Percentiles rank a stretch among this genome's conserved stretches.
Evolutionary conservation across 306 rosid genomes (phyloP).

Genomic region (Dalbergia cochinchinensis): DNA sequence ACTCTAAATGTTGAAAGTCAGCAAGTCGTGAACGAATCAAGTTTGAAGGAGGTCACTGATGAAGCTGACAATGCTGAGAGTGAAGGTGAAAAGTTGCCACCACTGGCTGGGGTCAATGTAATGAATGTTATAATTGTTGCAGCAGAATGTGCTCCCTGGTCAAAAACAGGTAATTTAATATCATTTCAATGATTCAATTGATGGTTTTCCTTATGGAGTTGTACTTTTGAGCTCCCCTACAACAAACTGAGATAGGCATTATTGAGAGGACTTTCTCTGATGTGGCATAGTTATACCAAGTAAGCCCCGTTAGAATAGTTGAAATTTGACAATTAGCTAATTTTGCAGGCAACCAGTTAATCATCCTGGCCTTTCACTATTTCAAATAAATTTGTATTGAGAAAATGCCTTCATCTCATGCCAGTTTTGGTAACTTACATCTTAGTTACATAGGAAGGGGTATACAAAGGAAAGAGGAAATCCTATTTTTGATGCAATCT

Average conservation of each 20-base stretch:
- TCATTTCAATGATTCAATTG: conserved; percentile 10
- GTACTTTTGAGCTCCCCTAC: conserved; percentile 2
- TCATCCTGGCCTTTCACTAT: not conserved
- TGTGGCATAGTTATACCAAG: not conserved
- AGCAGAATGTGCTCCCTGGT: conserved; percentile 94
- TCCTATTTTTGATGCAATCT: not conserved
- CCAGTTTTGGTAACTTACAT: conserved; percentile 20
- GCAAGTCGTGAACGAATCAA: conserved; percentile 42
- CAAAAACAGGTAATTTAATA: conserved; percentile 77
- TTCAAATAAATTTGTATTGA: not conserved
- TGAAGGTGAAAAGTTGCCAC: conserved; percentile 62
- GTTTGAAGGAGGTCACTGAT: conserved; percentile 38
- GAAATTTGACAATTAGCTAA: not conserved
- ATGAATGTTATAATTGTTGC: conserved; percentile 90
- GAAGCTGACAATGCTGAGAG: conserved; percentile 40
- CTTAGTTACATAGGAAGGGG: not conserved
- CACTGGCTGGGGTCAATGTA: conserved; percentile 88
- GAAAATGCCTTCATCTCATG: conserved; percentile 3
- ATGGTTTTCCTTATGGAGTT: conserved; percentile 30
- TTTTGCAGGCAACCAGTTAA: conserved; percentile 1
- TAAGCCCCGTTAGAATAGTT: not conserved
- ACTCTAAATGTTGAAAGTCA: conserved; percentile 42
- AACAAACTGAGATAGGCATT: conserved; percentile 6
- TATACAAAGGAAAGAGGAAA: not conserved
- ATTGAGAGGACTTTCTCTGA: not conserved